Evolutionary conservation across 208 protist genomes (phyloP).

Genomic region (Leishmania guyanensis): DNA sequence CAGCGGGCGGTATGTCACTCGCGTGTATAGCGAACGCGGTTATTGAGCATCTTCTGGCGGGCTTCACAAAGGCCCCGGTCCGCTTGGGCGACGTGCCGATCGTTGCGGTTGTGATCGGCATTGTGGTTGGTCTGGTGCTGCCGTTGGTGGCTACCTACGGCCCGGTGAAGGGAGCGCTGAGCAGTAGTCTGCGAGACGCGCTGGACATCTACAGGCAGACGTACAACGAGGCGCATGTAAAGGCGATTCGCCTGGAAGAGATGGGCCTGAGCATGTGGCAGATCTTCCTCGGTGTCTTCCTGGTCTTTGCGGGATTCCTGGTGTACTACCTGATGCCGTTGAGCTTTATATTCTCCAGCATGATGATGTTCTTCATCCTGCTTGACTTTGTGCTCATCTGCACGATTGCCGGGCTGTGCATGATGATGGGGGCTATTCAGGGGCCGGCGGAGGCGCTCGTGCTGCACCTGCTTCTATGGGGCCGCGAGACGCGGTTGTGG

Average conservation of each 20-base stretch:
- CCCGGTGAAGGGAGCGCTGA: constrained; percentile 83
- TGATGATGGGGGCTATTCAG: constrained; percentile 86
- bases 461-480: constrained; percentile 89
- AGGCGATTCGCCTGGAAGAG: constrained; percentile 87
- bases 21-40: constrained; percentile 69
- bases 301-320: constrained; percentile 90
- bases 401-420: constrained; percentile 93
- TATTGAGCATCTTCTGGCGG: constrained; percentile 63
- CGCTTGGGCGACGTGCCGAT: constrained; percentile 29
- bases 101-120: constrained; percentile 60
- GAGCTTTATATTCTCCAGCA: constrained; percentile 90
- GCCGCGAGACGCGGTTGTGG: constrained; percentile 61
- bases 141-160: constrained; percentile 85
- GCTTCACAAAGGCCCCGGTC: constrained; percentile 53
- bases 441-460: constrained; percentile 60
- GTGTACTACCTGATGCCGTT: constrained; percentile 96
- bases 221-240: constrained; percentile 87
- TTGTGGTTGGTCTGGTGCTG: constrained; percentile 69
- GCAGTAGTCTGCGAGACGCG: constrained; percentile 87
- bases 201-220: constrained; percentile 94
- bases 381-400: constrained; percentile 89
- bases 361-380: constrained; percentile 91
- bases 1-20: constrained; percentile 70
- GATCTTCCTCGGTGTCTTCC: constrained; percentile 64
- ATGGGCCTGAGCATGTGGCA: constrained; percentile 87